Percentiles rank a stretch among this genome's conserved stretches.
These are phyloP conservation scores for Microdochium paspali DNA, from an alignment of 2,329 filamentous ascomycete species.

Conservation along the genomic window DNA sequence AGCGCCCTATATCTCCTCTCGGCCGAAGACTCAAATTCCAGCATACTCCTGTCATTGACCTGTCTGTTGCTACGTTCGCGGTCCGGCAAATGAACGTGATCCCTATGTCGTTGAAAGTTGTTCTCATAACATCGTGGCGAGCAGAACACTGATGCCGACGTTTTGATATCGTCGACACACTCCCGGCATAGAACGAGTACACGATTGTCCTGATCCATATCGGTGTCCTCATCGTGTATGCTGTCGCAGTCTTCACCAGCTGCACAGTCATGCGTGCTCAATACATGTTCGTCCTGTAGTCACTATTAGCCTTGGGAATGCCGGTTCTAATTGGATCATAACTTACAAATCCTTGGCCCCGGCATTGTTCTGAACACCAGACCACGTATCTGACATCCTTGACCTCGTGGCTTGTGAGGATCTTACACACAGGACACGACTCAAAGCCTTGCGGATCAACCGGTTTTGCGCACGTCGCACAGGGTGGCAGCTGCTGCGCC, in stretches of 20 bases:
- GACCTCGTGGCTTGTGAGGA: slow-evolving; percentile 25
- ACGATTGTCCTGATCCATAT: slow-evolving; percentile 23
- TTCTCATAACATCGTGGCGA: slow-evolving; percentile 28
- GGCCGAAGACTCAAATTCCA: slow-evolving; percentile 14
- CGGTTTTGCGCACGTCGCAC: slow-evolving; percentile 25
- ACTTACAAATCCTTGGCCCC: slow-evolving; percentile 30
- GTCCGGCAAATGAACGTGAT: slow-evolving; percentile 20
- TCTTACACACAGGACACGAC: slow-evolving; percentile 35
- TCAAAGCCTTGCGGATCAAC: slow-evolving; percentile 25
- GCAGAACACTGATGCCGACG: slow-evolving; percentile 28
- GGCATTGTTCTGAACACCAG: slow-evolving; percentile 35
- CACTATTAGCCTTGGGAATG: slow-evolving; percentile 12
- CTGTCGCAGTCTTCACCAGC: slow-evolving; percentile 29
- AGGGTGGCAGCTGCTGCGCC: slow-evolving; percentile 27
- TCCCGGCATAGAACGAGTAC: slow-evolving; percentile 28
- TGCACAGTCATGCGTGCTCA: slow-evolving; percentile 28
- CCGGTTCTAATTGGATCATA: neutral
- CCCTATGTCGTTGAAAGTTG: slow-evolving; percentile 30
- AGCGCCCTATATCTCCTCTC: slow-evolving; percentile 13
- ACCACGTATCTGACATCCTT: slow-evolving; percentile 24
- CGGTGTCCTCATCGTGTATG: slow-evolving; percentile 26
- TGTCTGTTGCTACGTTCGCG: slow-evolving; percentile 14
- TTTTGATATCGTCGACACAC: slow-evolving; percentile 25
- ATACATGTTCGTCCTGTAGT: slow-evolving; percentile 26
- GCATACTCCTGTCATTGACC: slow-evolving; percentile 13